These are phyloP conservation scores for Candida albicans DNA, from an alignment of 1,139 yeast genomes.

Conservation along the genomic window DNA sequence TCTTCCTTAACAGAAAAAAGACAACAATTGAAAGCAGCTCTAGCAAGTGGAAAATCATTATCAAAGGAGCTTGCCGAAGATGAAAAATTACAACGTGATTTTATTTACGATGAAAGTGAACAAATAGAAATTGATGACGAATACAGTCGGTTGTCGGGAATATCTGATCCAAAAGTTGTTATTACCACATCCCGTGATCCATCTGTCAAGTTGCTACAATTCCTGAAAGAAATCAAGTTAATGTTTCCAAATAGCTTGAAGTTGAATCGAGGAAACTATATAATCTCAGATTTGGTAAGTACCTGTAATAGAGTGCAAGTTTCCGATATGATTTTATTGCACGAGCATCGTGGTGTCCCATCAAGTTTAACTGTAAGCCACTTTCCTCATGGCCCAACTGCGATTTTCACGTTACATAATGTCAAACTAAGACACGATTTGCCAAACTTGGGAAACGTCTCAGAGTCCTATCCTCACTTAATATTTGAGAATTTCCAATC, in stretches of 20 bases:
- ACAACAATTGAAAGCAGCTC: conserved; percentile 79
- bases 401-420: conserved; percentile 89
- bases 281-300: conserved; percentile 79
- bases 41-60: conserved; percentile 88
- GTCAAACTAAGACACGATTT: conserved; percentile 94
- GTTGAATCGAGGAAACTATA: conserved; percentile 89
- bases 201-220: conserved; percentile 78
- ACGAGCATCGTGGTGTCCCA: conserved; percentile 98
- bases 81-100: conserved; percentile 74
- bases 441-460: conserved; percentile 78
- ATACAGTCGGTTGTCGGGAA: conserved; percentile 82
- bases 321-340: conserved; percentile 81
- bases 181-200: conserved; percentile 96
- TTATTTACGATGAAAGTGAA: conserved; percentile 77
- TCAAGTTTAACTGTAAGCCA: conserved; percentile 90
- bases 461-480: conserved; percentile 91
- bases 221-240: conserved; percentile 86
- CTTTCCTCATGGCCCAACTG: conserved; percentile 98
- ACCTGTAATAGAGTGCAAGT: conserved; percentile 73
- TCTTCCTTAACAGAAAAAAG: conserved; percentile 83
- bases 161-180: conserved; percentile 87
- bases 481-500: conserved; percentile 91
- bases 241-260: conserved; percentile 88
- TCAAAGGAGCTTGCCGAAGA: conserved; percentile 92
- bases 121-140: conserved; percentile 74